These are phyloP conservation scores for Rhodomyrtus psidioides DNA, from an alignment of 441 rosid genomes.

Conservation along the genomic window DNA sequence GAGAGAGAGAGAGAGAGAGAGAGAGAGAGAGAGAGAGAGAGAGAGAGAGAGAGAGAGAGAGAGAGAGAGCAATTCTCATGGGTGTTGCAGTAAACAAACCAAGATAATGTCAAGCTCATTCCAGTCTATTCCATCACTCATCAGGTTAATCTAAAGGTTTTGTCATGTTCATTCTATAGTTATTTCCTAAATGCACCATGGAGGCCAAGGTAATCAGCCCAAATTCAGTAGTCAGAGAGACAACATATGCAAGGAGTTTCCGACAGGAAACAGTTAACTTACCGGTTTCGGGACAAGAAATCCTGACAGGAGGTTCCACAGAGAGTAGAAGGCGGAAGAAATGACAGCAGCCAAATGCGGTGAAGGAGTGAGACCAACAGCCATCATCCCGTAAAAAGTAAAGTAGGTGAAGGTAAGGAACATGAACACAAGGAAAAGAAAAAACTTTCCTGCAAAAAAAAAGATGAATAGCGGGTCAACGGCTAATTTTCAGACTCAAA, in stretches of 20 bases:
- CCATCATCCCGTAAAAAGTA: conserved; percentile 94
- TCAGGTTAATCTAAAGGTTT: not conserved
- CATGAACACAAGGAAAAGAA: conserved; percentile 66
- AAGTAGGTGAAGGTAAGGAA: conserved; percentile 93
- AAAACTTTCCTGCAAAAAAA: conserved; percentile 56
- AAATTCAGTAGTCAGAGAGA: not conserved
- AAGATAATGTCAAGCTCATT: not conserved
- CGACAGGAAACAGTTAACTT: conserved; percentile 16
- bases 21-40: no score
- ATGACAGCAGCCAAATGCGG: conserved; percentile 76
- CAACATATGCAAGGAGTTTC: not conserved
- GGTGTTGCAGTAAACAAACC: not conserved
- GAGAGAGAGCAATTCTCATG: not conserved
- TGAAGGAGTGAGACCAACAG: conserved; percentile 79
- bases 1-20: no score
- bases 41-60: no score
- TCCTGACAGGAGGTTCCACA: conserved; percentile 95
- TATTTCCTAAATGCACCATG: not conserved
- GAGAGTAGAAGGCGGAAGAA: conserved; percentile 86
- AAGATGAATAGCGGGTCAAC: not conserved
- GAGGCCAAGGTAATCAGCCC: not conserved
- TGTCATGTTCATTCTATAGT: not conserved
- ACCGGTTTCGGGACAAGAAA: conserved; percentile 83
- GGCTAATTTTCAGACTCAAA: not conserved
- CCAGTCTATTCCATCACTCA: not conserved